These are phyloP conservation scores for Carex pumila DNA, from an alignment of 176 grass and related monocot species.

Conservation along the genomic window DNA sequence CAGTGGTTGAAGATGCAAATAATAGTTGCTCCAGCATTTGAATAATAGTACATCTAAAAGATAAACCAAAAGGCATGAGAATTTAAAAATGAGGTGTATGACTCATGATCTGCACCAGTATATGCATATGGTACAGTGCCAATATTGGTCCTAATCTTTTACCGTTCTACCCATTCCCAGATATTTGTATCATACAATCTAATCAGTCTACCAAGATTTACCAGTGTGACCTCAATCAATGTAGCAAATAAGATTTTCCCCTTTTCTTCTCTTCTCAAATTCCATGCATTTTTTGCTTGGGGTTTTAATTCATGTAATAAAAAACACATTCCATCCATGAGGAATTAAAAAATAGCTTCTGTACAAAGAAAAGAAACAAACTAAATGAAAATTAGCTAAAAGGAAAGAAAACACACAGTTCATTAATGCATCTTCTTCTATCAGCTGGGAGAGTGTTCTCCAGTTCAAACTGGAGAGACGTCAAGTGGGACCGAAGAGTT, in stretches of 20 bases:
- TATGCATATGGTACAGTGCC: slow-evolving; percentile 8
- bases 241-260: not conserved
- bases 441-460: slow-evolving; percentile 85
- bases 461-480: slow-evolving; percentile 86
- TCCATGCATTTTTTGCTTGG: not conserved
- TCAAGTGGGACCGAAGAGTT: slow-evolving; percentile 69
- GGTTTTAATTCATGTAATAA: not conserved
- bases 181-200: not conserved
- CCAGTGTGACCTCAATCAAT: not conserved
- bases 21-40: slow-evolving; percentile 90
- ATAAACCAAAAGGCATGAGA: slow-evolving; percentile 2
- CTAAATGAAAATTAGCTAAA: not conserved
- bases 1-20: slow-evolving; percentile 86
- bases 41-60: slow-evolving; percentile 81
- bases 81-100: not conserved
- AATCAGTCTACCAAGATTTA: not conserved
- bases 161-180: not conserved
- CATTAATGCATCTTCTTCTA: slow-evolving; percentile 88
- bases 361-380: not conserved
- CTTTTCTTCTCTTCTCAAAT: not conserved
- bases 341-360: slow-evolving; percentile 1
- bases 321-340: not conserved
- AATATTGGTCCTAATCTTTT: not conserved
- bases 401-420: slow-evolving; percentile 55
- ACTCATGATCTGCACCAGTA: not conserved